Conservation (phyloP, 2,329 filamentous ascomycete species). For the Colletotrichum cordylinicola region DNA sequence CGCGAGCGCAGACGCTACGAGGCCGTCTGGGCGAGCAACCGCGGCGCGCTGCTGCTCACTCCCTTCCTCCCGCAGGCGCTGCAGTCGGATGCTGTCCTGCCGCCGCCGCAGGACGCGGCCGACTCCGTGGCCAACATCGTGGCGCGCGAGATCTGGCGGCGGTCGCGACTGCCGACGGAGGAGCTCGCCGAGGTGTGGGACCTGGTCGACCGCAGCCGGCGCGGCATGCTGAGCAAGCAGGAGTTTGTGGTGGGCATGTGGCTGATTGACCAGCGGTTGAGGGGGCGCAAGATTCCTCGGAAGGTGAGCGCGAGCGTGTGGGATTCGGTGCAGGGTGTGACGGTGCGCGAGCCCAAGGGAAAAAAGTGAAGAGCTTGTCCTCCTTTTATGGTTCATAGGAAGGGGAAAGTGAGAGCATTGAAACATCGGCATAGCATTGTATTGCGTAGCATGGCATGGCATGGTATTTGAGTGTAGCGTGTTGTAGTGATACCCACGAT, state of each 20-base stretch:
- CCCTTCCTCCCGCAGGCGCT: background rate
- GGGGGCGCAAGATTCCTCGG: conserved; percentile 77
- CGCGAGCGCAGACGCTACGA: conserved; percentile 82
- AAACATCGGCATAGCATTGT: background rate
- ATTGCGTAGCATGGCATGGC: conserved; percentile 2
- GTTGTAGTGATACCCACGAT: conserved; percentile 11
- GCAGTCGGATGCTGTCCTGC: background rate
- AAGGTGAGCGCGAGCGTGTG: conserved; percentile 78
- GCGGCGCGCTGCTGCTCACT: conserved; percentile 57
- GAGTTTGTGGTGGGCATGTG: conserved; percentile 87
- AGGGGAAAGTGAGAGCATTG: background rate
- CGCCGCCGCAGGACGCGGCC: conserved; percentile 30
- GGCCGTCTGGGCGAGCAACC: conserved; percentile 84
- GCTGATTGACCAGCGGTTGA: conserved; percentile 81
- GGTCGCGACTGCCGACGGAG: conserved; percentile 70
- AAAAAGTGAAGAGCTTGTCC: conserved; percentile 14
- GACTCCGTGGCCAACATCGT: conserved; percentile 71
- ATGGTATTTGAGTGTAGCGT: background rate
- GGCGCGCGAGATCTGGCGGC: conserved; percentile 76
- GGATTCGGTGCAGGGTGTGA: conserved; percentile 66
- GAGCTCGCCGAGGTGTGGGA: conserved; percentile 80
- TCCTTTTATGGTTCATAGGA: background rate
- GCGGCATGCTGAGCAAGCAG: conserved; percentile 65
- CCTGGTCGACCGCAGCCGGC: conserved; percentile 65
- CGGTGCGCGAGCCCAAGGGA: conserved; percentile 37